Percentiles rank a stretch among this genome's conserved stretches.
Conservation (phyloP, 2,329 filamentous ascomycete species). For the Epichloe aotearoae region DNA sequence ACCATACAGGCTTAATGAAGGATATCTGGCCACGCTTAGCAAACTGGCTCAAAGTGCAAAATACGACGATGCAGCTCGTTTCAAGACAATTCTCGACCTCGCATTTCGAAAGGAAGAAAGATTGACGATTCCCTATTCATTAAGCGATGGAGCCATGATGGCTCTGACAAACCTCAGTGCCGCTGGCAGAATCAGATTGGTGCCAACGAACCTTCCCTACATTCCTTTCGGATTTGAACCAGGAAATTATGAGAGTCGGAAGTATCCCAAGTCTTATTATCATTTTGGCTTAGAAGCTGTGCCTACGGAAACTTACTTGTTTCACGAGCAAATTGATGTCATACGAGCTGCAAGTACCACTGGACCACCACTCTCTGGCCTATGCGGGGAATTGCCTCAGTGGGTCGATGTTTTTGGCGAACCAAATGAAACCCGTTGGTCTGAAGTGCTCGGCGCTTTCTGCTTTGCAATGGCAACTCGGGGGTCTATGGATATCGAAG, state of each 20-base stretch:
- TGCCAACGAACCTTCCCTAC: constrained; percentile 40
- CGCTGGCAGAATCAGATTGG: constrained; percentile 39
- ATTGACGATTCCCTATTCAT: constrained; percentile 39
- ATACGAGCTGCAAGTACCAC: constrained; percentile 20
- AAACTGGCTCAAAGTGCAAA: constrained; percentile 42
- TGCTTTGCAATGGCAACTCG: constrained; percentile 49
- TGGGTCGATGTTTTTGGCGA: constrained; percentile 60
- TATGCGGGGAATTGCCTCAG: constrained; percentile 45
- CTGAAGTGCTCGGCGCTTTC: constrained; percentile 47
- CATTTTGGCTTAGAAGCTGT: constrained; percentile 48
- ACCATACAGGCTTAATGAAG: constrained; percentile 49
- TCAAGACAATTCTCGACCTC: constrained; percentile 47
- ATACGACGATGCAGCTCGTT: constrained; percentile 42
- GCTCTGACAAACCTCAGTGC: constrained; percentile 54
- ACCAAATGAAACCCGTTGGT: constrained; percentile 47
- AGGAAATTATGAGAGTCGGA: constrained; percentile 57
- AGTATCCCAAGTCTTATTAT: constrained; percentile 51
- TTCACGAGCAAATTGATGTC: constrained; percentile 35
- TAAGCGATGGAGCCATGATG: constrained; percentile 53
- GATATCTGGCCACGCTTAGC: constrained; percentile 41
- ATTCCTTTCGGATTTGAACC: constrained; percentile 60
- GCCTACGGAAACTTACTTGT: constrained; percentile 51
- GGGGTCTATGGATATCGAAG: constrained; percentile 39
- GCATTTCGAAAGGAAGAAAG: constrained; percentile 31
- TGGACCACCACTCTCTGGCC: constrained; percentile 29